A percentile compares a stretch with the other conserved stretches of the same genome.
phyloP scores from a whole-genome alignment of 345 rosid genomes.

The Lagerstroemia speciosa region DNA sequence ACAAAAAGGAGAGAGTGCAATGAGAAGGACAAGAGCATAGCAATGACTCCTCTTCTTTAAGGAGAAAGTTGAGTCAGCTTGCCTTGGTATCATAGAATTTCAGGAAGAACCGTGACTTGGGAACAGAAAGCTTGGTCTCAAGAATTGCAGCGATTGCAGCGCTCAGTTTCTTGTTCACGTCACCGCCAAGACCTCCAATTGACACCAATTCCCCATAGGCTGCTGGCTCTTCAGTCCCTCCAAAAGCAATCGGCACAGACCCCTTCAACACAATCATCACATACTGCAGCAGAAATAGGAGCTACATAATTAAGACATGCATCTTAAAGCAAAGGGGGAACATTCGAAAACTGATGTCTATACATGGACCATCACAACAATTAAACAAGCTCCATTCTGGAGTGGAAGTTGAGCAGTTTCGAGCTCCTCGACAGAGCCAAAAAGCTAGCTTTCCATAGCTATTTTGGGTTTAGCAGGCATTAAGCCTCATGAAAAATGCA shows the following conservation, averaged over 20 bases:
- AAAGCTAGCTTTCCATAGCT: too few relatives aligned
- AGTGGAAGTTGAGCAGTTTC: neutral
- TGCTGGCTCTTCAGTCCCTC: slow-evolving; percentile 88
- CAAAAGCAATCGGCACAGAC: slow-evolving; percentile 82
- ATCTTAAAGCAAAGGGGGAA: neutral
- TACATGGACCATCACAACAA: neutral
- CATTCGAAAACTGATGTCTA: too few relatives aligned
- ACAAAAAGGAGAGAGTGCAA: slow-evolving; percentile 55
- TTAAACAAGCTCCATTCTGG: neutral
- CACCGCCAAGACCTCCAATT: slow-evolving; percentile 74
- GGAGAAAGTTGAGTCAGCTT: slow-evolving; percentile 22
- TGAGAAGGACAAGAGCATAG: slow-evolving; percentile 34
- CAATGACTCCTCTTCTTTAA: slow-evolving; percentile 14
- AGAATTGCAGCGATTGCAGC: slow-evolving; percentile 70
- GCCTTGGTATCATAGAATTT: slow-evolving; percentile 87
- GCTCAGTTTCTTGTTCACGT: slow-evolving; percentile 77
- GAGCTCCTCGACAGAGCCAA: neutral
- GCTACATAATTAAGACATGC: neutral
- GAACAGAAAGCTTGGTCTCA: slow-evolving; percentile 73
- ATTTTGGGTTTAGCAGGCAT: neutral
- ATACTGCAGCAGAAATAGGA: slow-evolving; percentile 43
- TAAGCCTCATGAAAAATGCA: neutral
- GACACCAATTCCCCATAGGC: slow-evolving; percentile 93
- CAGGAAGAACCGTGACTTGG: slow-evolving; percentile 79
- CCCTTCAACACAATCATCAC: slow-evolving; percentile 98